Evolutionary conservation across 371 early-diverging fungal species (phyloP).

Genomic region (Mucor plumbeus): DNA sequence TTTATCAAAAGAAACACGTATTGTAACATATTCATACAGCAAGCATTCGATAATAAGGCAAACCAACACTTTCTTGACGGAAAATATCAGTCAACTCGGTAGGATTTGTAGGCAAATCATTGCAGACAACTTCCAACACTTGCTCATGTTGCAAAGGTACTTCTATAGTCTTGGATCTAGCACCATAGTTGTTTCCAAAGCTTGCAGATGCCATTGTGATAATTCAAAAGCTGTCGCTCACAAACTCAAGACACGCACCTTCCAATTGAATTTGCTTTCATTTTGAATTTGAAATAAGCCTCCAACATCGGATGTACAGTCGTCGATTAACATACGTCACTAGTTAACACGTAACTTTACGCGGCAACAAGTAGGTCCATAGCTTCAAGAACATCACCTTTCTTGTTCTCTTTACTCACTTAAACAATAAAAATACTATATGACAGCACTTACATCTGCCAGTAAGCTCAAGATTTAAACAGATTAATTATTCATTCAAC

Average conservation of each 20-base stretch:
- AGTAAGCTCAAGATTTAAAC: conserved; percentile 31
- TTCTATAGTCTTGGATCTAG: conserved; percentile 67
- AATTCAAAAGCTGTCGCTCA: neutral
- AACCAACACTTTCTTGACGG: conserved; percentile 71
- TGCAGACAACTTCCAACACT: conserved; percentile 82
- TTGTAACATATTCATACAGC: conserved; percentile 60
- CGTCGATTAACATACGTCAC: conserved; percentile 11
- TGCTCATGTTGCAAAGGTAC: conserved; percentile 81
- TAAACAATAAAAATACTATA: conserved; percentile 13
- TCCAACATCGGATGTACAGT: conserved; percentile 1
- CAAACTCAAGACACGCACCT: neutral
- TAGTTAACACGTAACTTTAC: conserved; percentile 13
- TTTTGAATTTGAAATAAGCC: conserved; percentile 5
- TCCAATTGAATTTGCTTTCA: neutral
- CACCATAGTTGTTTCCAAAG: conserved; percentile 29
- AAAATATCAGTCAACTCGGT: conserved; percentile 81
- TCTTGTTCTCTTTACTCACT: conserved; percentile 6
- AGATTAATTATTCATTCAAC: neutral
- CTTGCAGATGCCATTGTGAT: conserved; percentile 31
- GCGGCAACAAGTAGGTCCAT: conserved; percentile 11
- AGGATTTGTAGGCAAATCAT: conserved; percentile 70
- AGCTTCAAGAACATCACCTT: conserved; percentile 1
- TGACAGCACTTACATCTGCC: conserved; percentile 57
- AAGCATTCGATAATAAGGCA: conserved; percentile 77
- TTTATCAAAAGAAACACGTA: neutral